Percentiles rank a stretch among this genome's conserved stretches.
phyloP scores from a whole-genome alignment of 2,329 filamentous ascomycete species.

The Cladosporium sp. region DNA sequence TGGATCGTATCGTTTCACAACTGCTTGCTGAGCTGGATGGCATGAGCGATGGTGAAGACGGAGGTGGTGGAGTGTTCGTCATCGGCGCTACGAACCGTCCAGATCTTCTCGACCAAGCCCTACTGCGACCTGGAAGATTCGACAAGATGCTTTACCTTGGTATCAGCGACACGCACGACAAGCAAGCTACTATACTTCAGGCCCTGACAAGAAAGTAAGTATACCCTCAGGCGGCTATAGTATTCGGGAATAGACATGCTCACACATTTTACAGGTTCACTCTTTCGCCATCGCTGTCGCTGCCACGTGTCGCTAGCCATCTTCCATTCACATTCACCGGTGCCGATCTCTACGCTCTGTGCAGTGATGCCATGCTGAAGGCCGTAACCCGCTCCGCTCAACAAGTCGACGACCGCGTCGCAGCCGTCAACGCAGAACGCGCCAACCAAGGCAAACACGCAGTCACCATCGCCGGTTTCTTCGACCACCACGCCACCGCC shows the following conservation, averaged over 20 bases:
- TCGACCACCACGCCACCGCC: constrained; percentile 82
- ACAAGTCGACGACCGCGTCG: constrained; percentile 80
- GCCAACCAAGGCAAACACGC: constrained; percentile 28
- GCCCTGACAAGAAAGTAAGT: constrained; percentile 89
- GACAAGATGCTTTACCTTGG: constrained; percentile 99
- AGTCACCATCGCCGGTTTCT: constrained; percentile 89
- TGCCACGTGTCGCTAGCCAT: constrained; percentile 69
- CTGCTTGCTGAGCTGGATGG: constrained; percentile 92
- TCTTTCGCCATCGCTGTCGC: constrained; percentile 74
- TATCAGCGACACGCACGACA: constrained; percentile 93
- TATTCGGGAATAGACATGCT: constrained; percentile 1
- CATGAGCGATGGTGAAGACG: constrained; percentile 90
- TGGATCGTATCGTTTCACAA: constrained; percentile 96
- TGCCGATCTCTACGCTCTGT: constrained; percentile 94
- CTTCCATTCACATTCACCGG: constrained; percentile 96
- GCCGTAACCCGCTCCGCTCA: constrained; percentile 89
- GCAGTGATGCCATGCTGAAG: constrained; percentile 98
- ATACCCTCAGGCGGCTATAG: not conserved
- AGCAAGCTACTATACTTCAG: constrained; percentile 91
- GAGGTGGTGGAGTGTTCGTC: constrained; percentile 83
- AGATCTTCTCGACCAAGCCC: constrained; percentile 85
- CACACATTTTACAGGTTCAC: constrained; percentile 64
- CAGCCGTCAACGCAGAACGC: constrained; percentile 59
- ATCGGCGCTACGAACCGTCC: constrained; percentile 95
- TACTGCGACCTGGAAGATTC: constrained; percentile 86